These are phyloP conservation scores for Hymenoscyphus linearis DNA, from an alignment of 2,329 filamentous ascomycete species.

Conservation along the genomic window DNA sequence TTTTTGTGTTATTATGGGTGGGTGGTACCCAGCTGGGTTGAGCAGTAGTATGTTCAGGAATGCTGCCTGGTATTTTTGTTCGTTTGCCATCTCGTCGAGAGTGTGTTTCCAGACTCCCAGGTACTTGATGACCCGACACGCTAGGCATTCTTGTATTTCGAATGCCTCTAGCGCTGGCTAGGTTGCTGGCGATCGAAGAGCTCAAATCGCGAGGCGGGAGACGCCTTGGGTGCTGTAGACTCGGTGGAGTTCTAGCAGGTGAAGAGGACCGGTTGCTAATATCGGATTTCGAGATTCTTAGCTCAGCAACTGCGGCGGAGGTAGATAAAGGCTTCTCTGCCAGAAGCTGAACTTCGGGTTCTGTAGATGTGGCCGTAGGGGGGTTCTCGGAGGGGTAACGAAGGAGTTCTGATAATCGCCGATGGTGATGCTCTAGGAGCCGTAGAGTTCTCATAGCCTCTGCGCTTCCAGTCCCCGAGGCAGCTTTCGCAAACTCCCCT, in stretches of 20 bases:
- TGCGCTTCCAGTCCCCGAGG: constrained; percentile 59
- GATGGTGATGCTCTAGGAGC: constrained; percentile 84
- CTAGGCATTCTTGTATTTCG: constrained; percentile 62
- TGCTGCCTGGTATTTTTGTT: constrained; percentile 44
- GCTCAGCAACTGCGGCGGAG: constrained; percentile 30
- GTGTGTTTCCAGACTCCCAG: constrained; percentile 60
- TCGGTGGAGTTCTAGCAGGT: constrained; percentile 24
- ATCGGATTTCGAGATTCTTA: constrained; percentile 30
- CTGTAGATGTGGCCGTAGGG: constrained; percentile 17
- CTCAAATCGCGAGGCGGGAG: constrained; percentile 60
- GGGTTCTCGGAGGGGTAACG: constrained; percentile 50
- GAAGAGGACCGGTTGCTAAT: constrained; percentile 26
- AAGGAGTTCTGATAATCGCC: constrained; percentile 74
- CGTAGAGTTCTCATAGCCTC: constrained; percentile 79
- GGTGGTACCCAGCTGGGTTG: constrained; percentile 52
- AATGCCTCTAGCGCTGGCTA: constrained; percentile 82
- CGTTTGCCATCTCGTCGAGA: constrained; percentile 46
- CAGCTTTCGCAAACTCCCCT: constrained; percentile 79
- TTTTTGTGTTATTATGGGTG: constrained; percentile 29
- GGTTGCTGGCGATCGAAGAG: constrained; percentile 82
- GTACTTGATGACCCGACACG: constrained; percentile 67
- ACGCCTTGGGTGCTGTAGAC: constrained; percentile 31
- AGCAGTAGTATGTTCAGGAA: constrained; percentile 42
- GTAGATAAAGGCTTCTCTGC: constrained; percentile 29
- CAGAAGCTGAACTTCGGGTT: constrained; percentile 26